phyloP scores from a whole-genome alignment of 306 rosid species.

The Vicia faba region DNA sequence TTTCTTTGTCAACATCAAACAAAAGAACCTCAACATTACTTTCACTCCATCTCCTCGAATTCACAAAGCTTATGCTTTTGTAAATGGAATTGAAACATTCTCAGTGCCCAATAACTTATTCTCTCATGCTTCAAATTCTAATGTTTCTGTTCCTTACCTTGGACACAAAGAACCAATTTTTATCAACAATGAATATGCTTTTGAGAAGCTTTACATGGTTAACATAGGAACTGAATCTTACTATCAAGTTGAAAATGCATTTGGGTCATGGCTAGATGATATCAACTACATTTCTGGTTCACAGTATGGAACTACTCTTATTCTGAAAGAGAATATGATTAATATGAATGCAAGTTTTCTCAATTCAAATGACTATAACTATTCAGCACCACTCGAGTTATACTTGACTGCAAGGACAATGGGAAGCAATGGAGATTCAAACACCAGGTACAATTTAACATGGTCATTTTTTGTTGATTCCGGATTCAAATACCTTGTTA shows the following conservation, averaged over 20 bases:
- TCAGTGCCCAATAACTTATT: slow-evolving; percentile 60
- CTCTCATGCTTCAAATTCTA: slow-evolving; percentile 25
- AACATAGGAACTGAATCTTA: accelerated
- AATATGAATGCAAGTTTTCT: background rate
- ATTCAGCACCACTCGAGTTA: slow-evolving; percentile 37
- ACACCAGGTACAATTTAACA: slow-evolving; percentile 43
- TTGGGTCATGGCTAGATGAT: slow-evolving; percentile 41
- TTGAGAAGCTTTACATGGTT: slow-evolving; percentile 40
- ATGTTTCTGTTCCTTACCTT: slow-evolving; percentile 37
- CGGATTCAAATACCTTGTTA: slow-evolving; percentile 44
- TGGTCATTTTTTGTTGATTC: slow-evolving; percentile 49
- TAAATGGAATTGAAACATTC: slow-evolving; percentile 72
- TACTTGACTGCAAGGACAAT: slow-evolving; percentile 42
- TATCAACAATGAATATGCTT: slow-evolving; percentile 34
- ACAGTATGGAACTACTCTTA: slow-evolving; percentile 32
- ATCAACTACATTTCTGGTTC: slow-evolving; percentile 19
- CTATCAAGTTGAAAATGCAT: slow-evolving; percentile 6
- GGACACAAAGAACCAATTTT: slow-evolving; percentile 25
- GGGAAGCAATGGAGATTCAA: slow-evolving; percentile 35
- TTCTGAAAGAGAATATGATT: accelerated
- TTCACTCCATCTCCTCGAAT: slow-evolving; percentile 43
- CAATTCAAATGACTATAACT: slow-evolving; percentile 16
- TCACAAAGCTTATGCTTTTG: slow-evolving; percentile 50
- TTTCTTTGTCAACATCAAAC: slow-evolving; percentile 41
- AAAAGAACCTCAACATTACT: slow-evolving; percentile 44